Conservation (phyloP, 2,329 filamentous ascomycete species). For the Colletotrichum echinochloae region DNA sequence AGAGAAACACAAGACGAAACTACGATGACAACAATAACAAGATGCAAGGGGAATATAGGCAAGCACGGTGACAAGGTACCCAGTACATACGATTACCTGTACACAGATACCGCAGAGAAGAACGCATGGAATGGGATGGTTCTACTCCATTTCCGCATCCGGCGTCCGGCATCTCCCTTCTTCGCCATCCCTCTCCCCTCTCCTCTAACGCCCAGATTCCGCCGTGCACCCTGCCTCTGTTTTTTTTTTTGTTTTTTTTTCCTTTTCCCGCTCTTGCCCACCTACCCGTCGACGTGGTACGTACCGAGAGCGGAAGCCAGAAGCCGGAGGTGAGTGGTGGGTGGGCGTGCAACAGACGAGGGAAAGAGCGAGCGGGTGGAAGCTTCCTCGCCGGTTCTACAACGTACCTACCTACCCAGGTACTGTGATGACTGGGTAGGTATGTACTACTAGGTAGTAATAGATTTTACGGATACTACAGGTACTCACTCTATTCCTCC, state of each 20-base stretch:
- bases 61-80: not conserved
- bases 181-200: not conserved
- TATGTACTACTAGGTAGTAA: too few relatives aligned
- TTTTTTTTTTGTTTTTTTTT: too few relatives aligned
- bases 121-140: not conserved
- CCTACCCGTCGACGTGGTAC: not conserved
- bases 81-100: not conserved
- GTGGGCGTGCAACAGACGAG: not conserved
- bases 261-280: not conserved
- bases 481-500: too few relatives aligned
- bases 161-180: not conserved
- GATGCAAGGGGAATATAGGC: conserved; percentile 12
- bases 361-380: not conserved
- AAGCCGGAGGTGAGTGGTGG: too few relatives aligned
- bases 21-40: conserved; percentile 17
- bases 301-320: not conserved
- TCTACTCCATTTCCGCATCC: not conserved
- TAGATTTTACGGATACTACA: too few relatives aligned
- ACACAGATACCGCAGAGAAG: not conserved
- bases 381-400: not conserved
- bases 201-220: not conserved
- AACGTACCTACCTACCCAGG: not conserved
- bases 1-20: conserved; percentile 36
- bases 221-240: not conserved
- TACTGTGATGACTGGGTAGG: too few relatives aligned